Evolutionary conservation across 345 rosid species (phyloP).

Genomic region (Anacardium occidentale): DNA sequence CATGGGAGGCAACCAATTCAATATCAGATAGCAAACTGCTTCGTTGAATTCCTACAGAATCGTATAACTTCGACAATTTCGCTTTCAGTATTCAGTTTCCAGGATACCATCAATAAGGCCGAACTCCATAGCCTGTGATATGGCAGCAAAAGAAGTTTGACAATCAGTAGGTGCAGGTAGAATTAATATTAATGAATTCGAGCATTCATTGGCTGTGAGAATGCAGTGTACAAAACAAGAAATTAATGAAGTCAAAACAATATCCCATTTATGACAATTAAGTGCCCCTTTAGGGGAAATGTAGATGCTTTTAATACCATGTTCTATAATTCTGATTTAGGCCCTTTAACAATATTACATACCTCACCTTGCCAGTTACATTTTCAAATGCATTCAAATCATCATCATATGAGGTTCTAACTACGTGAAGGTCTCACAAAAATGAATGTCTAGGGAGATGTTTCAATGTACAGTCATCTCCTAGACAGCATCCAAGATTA

Average conservation of each 20-base stretch:
- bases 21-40: background rate
- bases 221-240: background rate
- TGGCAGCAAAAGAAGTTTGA: background rate
- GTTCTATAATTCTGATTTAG: background rate
- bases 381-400: background rate
- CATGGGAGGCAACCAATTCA: background rate
- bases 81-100: conserved; percentile 68
- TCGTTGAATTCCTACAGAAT: background rate
- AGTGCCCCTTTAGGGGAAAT: background rate
- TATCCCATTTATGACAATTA: background rate
- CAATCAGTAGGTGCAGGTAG: background rate
- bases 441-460: background rate
- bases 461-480: background rate
- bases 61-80: background rate
- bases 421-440: background rate
- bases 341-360: background rate
- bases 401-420: background rate
- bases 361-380: background rate
- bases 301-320: background rate
- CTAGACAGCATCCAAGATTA: background rate
- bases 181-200: background rate
- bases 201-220: background rate
- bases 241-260: background rate
- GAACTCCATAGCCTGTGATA: conserved; percentile 78
- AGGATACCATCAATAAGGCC: conserved; percentile 78